Conservation (phyloP, 2,329 filamentous ascomycete genomes). For the Pseudogymnoascus sp. region DNA sequence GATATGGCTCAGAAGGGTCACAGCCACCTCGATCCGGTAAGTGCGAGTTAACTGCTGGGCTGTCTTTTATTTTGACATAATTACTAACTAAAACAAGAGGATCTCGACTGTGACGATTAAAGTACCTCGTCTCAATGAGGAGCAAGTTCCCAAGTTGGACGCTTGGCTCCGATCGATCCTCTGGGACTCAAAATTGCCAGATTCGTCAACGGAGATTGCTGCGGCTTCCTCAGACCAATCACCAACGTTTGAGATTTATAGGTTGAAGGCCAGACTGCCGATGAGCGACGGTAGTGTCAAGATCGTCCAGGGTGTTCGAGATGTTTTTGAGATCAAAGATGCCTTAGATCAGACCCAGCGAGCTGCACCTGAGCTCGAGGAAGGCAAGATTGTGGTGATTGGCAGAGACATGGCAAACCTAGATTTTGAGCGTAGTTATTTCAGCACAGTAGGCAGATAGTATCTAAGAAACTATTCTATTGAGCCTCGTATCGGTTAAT, state of each 20-base stretch:
- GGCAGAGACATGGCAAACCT: conserved; percentile 47
- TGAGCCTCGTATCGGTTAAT: background rate
- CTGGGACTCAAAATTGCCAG: conserved; percentile 66
- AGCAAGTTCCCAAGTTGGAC: conserved; percentile 60
- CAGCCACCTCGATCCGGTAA: conserved; percentile 80
- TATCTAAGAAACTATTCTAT: background rate
- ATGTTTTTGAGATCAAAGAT: conserved; percentile 88
- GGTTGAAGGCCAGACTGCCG: conserved; percentile 72
- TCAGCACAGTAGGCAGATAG: background rate
- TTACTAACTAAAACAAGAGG: conserved; percentile 42
- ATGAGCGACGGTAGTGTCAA: conserved; percentile 58
- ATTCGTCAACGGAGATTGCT: conserved; percentile 15
- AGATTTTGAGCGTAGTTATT: conserved; percentile 42
- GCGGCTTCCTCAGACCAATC: conserved; percentile 29
- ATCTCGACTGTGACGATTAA: conserved; percentile 76
- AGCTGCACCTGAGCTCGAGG: conserved; percentile 15
- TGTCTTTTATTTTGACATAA: background rate
- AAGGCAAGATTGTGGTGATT: conserved; percentile 58
- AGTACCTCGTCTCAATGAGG: conserved; percentile 50
- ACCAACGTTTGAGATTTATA: conserved; percentile 68
- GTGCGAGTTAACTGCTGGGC: conserved; percentile 22
- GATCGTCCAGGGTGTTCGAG: conserved; percentile 84
- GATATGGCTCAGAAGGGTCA: conserved; percentile 71
- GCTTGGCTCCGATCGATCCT: conserved; percentile 74
- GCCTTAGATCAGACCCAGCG: conserved; percentile 30